Evolutionary conservation across 164 flowering plant species (phyloP), one percentile per base, ranked within the genome.

Genomic region (Dillenia turbinata): DNA sequence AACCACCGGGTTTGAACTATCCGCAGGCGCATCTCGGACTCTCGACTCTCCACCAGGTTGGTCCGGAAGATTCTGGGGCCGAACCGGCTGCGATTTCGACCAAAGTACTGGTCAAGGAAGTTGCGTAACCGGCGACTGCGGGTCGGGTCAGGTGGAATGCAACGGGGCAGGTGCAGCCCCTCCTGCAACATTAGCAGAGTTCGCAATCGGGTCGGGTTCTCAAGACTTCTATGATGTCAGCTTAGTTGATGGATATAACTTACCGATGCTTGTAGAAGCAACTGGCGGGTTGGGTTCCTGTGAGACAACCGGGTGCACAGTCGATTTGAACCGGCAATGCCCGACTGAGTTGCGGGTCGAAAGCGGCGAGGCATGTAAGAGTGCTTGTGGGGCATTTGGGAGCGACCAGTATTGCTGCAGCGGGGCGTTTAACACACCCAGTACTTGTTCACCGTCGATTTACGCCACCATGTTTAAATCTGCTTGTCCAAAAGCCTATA

Each of bases 191-290:
- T 73, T 88, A 0, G 94, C 89, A 0, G 89, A 88, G 62, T 85
- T 88, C 83, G 81, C 86, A 1, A 62, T 86, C 47, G 83, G 79
- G 13, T 65, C 82, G 12, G 77, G 71, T 10, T 52, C 61, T 43
- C 79, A 60, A 63, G 96, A 89, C 44, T 89, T 85, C 69, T 89
- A 86, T 71, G 96, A 89, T 59, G 87, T 89, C 11, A 88, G 96
- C 67, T 69, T 88, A 0, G 96, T 88, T 0, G 96, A 88, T 55
- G 96, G 96, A 10, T 88, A 79, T 77, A 89, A 89, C 47, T n/a
- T 89, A 14, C 87, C 83, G 0, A 71, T 86, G 87, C 47, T 79
- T 0, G 82, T 89, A 1, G 84, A 67, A 48, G 70, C 81, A 9
- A 51, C 24, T 0, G 80, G 86, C 40, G 86, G 90, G 7, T 68